Base-by-base conservation (phyloP, 345 rosid species). In the Erodium maritimum region DNA sequence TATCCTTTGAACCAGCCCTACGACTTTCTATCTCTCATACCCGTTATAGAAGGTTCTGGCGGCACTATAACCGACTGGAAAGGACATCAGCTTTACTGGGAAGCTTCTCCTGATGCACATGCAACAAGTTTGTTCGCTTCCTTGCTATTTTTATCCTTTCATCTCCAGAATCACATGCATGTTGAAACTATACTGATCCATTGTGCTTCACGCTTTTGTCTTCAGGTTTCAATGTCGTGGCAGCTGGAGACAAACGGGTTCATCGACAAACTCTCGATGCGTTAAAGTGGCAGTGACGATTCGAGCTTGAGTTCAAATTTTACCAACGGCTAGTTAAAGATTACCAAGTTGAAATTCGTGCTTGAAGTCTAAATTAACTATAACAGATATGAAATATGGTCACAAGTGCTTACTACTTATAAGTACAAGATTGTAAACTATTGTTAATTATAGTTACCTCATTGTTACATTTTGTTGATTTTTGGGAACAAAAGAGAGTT, bases 21-120 rank as follows among this genome's bases (percentile, higher is more conserved):
- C 61, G 97, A 93, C 69, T 76, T 89, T 74, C 88, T 93, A 24
- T 76, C 99, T 19, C 83, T 93, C 66, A 71, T 93, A 56, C 97
- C 97, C 3, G 94, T 93, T 57, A 85, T 89, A 58, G 90, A 87
- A 75, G 97, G 97, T 19, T 82, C 95, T 55, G 97, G 95, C 23
- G 99, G 99, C 52, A 69, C 70, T 22, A 78, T 89, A 72, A 93
- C 97, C 1, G 88, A 87, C 63, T 93, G 97, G 97, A 79, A 75
- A 42, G 84, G 99, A 16, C 61, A 78, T n/a, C 65, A 61, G 50
- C 89, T 85, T 51, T 25, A 56, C 64, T 93, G 99, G 99, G 77
- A 85, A 64, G 95, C 90, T 63, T 83, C 95, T 56, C 60, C 86
- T 17, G 77, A 70, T 71, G 68, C 87, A 58, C 68, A 25, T 46